Base-by-base conservation (phyloP, 495 filamentous ascomycete genomes). In the Talaromyces wortmannii region DNA sequence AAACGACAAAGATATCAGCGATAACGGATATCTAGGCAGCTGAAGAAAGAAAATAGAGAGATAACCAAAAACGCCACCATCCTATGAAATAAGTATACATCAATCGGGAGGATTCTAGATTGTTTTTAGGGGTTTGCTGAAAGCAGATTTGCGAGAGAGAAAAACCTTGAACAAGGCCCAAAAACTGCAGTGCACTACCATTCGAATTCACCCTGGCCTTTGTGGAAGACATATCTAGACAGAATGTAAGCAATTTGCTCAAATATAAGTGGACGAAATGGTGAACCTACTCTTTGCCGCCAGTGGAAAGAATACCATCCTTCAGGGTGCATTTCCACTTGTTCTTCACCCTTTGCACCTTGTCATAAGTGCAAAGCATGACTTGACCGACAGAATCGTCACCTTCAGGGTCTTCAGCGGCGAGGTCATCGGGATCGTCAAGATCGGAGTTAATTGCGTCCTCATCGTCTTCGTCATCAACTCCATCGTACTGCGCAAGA, bases 271-370 rank as follows among this genome's bases (percentile, higher is more conserved):
- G 23, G 23, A 5, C 16, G 4, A 11, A 10, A 40, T 29, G 6
- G 31, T 10, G 31, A 55, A 79, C 84, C 72, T 68, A 89, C 82
- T 99, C 94, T 69, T 86, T 92, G 58, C 87, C 86, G 59, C 90
- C 89, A 40, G 91, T 88, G 48, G 87, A 96, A 58, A 99, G 78
- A 13, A 99, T 89, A 15, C 94, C 94, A 63, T 99, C 94, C 76
- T 97, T 97, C 52, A 99, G 80, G 5, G 88, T 89, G 74, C 94
- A 99, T 85, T 99, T 99, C 94, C 94, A 99, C 86, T 97, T 99
- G 70, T 97, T 99, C 85, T 99, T 99, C 56, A 97, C 95, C 50
- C 94, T 80, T 71, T 97, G 92, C 16, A 99, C 94, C 77, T 99
- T 99, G 76, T 99, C 94, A 65, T 98, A 98, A 63, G 94, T 96